Percentiles rank a stretch among this genome's conserved stretches.
Evolutionary conservation across 139 green algal genomes (phyloP).

Genomic region (Chlamydomonas eustigma): DNA sequence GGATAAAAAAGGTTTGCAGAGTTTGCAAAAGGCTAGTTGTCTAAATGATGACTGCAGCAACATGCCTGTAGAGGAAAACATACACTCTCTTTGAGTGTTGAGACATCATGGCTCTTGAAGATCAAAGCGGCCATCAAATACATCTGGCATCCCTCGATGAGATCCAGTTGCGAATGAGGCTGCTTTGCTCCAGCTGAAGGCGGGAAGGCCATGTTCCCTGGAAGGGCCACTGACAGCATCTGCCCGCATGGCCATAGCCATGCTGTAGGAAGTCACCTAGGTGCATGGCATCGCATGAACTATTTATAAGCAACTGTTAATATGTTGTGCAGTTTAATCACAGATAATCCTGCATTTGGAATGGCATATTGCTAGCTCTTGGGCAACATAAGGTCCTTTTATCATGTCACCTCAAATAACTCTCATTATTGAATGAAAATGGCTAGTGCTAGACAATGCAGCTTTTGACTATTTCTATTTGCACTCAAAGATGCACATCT

Average conservation of each 20-base stretch:
- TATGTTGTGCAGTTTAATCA: not conserved
- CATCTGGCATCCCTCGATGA: conserved; percentile 6
- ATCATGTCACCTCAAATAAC: too few species aligned
- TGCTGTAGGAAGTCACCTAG: conserved; percentile 10
- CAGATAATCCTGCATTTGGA: not conserved
- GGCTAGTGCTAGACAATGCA: not conserved
- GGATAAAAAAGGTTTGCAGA: not conserved
- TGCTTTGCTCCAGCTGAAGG: conserved; percentile 3
- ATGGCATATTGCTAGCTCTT: not conserved
- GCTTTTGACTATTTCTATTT: not conserved
- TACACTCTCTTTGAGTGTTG: too few species aligned
- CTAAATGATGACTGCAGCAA: not conserved
- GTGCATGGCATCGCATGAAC: not conserved
- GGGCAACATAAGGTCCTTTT: too few species aligned
- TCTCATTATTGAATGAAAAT: not conserved
- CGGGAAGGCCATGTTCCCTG: not conserved
- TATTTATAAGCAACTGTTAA: not conserved
- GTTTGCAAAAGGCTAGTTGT: not conserved
- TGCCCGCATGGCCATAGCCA: not conserved
- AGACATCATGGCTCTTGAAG: not conserved
- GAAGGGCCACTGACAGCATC: not conserved
- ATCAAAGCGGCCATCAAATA: not conserved
- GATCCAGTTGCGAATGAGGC: not conserved
- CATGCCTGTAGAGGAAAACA: too few species aligned
- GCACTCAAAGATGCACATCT: not conserved